phyloP scores from a whole-genome alignment of 768 basidiomycete species.

The Rhodocollybia butyracea region DNA sequence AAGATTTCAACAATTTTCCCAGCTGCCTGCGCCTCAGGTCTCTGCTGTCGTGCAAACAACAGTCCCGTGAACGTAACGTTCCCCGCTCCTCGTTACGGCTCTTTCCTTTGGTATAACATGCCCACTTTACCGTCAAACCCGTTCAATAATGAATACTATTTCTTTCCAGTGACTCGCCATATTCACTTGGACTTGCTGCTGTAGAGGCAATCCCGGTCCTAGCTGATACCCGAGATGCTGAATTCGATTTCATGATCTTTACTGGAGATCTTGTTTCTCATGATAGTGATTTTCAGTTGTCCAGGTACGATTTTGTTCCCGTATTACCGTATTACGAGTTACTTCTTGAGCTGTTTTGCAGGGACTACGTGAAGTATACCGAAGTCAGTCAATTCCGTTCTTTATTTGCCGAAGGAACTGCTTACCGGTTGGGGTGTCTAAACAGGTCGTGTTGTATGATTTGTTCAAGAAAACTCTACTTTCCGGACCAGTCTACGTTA shows the following conservation, averaged over 20 bases:
- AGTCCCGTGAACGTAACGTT: slow-evolving; percentile 49
- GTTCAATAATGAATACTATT: not conserved
- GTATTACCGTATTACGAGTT: not conserved
- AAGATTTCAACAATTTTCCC: slow-evolving; percentile 65
- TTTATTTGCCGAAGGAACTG: too few species aligned
- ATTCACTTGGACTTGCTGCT: slow-evolving; percentile 55
- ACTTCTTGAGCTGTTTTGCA: slow-evolving; percentile 17
- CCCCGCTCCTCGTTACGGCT: slow-evolving; percentile 68
- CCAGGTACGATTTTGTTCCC: slow-evolving; percentile 38
- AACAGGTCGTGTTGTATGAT: slow-evolving; percentile 60
- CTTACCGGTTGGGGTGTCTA: not conserved
- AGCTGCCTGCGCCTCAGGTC: slow-evolving; percentile 64
- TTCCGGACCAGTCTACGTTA: slow-evolving; percentile 70
- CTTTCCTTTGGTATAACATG: slow-evolving; percentile 50
- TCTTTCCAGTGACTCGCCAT: slow-evolving; percentile 54
- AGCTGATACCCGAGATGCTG: slow-evolving; percentile 54
- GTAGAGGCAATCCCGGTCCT: slow-evolving; percentile 67
- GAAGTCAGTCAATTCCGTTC: slow-evolving; percentile 53
- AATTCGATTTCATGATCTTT: slow-evolving; percentile 64
- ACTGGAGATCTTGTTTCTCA: slow-evolving; percentile 78
- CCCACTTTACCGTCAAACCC: not conserved
- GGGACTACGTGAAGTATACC: slow-evolving; percentile 57
- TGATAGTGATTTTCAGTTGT: slow-evolving; percentile 62
- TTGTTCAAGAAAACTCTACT: slow-evolving; percentile 61
- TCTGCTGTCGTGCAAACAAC: slow-evolving; percentile 61